phyloP scores from a whole-genome alignment of 1,284 basidiomycete genomes.

The Fomitiporia mediterranea region DNA sequence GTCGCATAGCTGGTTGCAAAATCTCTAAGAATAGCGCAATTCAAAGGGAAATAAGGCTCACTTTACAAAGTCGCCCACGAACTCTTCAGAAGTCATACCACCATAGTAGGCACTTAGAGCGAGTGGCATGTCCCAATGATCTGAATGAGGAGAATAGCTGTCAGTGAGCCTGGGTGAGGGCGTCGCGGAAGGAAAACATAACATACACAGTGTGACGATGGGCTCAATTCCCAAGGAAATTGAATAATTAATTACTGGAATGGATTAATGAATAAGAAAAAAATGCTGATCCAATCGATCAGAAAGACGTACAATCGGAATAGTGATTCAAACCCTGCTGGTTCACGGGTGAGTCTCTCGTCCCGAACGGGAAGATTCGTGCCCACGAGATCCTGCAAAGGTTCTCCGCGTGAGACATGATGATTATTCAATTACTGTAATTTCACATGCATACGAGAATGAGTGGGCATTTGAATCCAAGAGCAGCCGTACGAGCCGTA shows the following conservation, averaged over 20 bases:
- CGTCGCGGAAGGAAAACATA: constrained; percentile 4
- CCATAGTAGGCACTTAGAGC: constrained; percentile 43
- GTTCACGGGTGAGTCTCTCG: constrained; percentile 42
- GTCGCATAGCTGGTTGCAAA: constrained; percentile 36
- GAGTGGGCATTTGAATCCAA: constrained; percentile 46
- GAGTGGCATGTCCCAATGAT: constrained; percentile 46
- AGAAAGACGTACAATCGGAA: no score
- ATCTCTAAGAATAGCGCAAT: background rate
- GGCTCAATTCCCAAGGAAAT: constrained; percentile 38
- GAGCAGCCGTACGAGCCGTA: constrained; percentile 38
- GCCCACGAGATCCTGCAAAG: constrained; percentile 47
- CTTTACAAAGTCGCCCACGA: constrained; percentile 45
- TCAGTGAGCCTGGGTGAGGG: background rate
- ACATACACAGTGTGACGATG: constrained; percentile 41
- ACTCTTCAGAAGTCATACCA: constrained; percentile 40
- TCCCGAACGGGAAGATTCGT: constrained; percentile 44
- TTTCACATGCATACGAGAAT: constrained; percentile 44
- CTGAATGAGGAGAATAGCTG: constrained; percentile 26
- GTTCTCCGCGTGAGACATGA: no score
- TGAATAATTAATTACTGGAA: constrained; percentile 42
- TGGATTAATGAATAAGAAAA: background rate
- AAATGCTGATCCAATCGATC: no score
- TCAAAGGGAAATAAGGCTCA: constrained; percentile 22
- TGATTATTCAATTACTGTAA: background rate
- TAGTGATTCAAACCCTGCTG: constrained; percentile 41